Base-by-base conservation (phyloP, 345 rosid species). In the Eucalyptus curtisii region DNA sequence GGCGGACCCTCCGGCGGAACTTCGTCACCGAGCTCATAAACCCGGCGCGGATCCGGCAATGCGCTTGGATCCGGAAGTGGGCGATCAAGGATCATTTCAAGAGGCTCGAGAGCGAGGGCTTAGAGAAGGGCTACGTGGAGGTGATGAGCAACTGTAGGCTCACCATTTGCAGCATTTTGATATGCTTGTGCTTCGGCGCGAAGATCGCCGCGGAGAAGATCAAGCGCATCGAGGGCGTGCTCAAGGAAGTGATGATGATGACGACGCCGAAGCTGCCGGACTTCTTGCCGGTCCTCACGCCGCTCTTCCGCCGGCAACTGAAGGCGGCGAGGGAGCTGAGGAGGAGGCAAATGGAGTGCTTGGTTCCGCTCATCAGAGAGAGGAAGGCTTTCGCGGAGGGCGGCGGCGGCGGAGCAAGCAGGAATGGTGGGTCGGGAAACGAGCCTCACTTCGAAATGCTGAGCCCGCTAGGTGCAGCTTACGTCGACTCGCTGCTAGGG, bases 381-480 rank as follows among this genome's bases (percentile, higher is more conserved):
- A 92, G 99, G 40, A 93, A 91, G 57, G 92, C 91, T 37, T 98
- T 94, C 71, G 94, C 94, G 1, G 94, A 94, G 57, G 91, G 88
- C 19, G 92, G 93, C 19, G 92, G 93, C 19, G 57, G 25, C 57
- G 57, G 90, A 57, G 91, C 31, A 25, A 16, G 87, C 45, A 22
- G 52, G 59, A 19, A 53, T 48, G 87, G 59, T 8, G 64, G 27
- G 93, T 66, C 89, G 80, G 37, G 49, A 40, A 27, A 19, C 15
- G n/a, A 42, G 11, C 27, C 49, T 20, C 14, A 89, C 24, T 86
- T 91, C 25, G 95, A 94, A 86, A 96, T 98, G 99, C 96, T 94
- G 88, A 98, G 99, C 91, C 97, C 95, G 1, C 91, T 95, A 2
- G 99, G 99, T n/a, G 99, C 99, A 2, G 99, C 99, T 11, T 98